Percentiles rank a stretch among this genome's conserved stretches.
These are phyloP conservation scores for Pogostemon cablin DNA, from an alignment of 257 asterid species.

Conservation along the genomic window DNA sequence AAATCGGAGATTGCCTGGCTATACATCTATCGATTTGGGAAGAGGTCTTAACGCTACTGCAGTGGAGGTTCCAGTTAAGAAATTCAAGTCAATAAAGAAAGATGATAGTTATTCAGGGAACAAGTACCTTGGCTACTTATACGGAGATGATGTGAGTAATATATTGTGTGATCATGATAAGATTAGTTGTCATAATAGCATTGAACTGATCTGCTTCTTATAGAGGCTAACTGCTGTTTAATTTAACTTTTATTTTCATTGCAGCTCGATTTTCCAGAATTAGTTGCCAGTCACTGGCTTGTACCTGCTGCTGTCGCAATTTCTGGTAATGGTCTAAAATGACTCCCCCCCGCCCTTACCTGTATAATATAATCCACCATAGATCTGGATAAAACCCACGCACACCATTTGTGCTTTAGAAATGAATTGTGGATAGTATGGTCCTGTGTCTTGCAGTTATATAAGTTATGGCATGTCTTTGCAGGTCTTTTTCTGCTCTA, in stretches of 20 bases:
- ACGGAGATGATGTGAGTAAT: constrained; percentile 79
- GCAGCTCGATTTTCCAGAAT: constrained; percentile 85
- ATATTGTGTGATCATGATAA: neutral
- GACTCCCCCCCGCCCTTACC: too few relatives aligned
- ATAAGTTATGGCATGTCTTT: neutral
- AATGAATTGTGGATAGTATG: neutral
- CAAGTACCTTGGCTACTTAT: constrained; percentile 66
- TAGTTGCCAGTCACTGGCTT: constrained; percentile 90
- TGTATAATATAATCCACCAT: too few relatives aligned
- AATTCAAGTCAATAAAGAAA: constrained; percentile 39
- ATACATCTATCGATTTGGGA: constrained; percentile 57
- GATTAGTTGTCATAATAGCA: too few relatives aligned
- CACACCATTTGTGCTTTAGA: neutral
- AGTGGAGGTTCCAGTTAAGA: constrained; percentile 36
- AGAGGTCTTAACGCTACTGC: constrained; percentile 58
- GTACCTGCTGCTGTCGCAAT: constrained; percentile 72
- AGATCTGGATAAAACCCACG: neutral
- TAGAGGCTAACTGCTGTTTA: neutral
- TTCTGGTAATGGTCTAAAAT: constrained; percentile 54
- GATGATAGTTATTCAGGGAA: constrained; percentile 52
- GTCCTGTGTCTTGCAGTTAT: neutral
- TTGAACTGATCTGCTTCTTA: too few relatives aligned
- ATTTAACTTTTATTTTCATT: constrained; percentile 9
- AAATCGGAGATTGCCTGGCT: constrained; percentile 73
- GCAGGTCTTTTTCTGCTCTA: constrained; percentile 69